Conservation (phyloP, 1,284 basidiomycete species). For the Coniferiporia weirii region DNA sequence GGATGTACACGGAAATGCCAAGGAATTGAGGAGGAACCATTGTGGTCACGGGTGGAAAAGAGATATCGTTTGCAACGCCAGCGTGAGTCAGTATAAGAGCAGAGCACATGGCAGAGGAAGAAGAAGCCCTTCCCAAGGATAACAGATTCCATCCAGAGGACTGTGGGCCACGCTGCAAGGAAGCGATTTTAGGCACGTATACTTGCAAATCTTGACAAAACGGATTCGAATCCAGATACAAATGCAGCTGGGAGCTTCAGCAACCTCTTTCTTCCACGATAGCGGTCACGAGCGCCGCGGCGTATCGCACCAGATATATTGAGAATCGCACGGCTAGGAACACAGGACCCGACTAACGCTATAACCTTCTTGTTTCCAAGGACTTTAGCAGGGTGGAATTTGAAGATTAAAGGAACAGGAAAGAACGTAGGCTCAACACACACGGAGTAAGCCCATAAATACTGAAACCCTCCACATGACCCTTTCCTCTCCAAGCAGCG, state of each 20-base stretch:
- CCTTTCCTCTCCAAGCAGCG: too few relatives aligned
- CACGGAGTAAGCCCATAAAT: too few relatives aligned
- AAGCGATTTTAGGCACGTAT: neutral
- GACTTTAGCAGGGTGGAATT: neutral
- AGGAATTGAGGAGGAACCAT: neutral
- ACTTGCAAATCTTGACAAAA: neutral
- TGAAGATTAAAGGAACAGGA: neutral
- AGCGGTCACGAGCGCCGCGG: neutral
- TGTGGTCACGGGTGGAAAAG: neutral
- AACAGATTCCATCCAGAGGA: neutral
- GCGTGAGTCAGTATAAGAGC: neutral
- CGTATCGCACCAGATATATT: neutral
- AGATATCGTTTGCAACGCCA: neutral
- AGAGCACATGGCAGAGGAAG: conserved; percentile 13
- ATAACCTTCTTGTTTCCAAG: neutral
- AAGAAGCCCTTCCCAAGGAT: neutral
- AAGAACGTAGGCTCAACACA: neutral
- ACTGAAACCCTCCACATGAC: too few relatives aligned
- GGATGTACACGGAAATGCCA: neutral
- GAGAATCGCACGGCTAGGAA: neutral
- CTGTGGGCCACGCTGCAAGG: conserved; percentile 2
- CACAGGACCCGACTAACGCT: neutral
- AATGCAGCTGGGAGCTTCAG: neutral
- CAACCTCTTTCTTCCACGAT: neutral
- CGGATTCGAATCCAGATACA: neutral